Percentiles rank a stretch among this genome's conserved stretches.
These are phyloP conservation scores for Smallanthus sonchifolius DNA, from an alignment of 129 eudicot species.

Conservation along the genomic window DNA sequence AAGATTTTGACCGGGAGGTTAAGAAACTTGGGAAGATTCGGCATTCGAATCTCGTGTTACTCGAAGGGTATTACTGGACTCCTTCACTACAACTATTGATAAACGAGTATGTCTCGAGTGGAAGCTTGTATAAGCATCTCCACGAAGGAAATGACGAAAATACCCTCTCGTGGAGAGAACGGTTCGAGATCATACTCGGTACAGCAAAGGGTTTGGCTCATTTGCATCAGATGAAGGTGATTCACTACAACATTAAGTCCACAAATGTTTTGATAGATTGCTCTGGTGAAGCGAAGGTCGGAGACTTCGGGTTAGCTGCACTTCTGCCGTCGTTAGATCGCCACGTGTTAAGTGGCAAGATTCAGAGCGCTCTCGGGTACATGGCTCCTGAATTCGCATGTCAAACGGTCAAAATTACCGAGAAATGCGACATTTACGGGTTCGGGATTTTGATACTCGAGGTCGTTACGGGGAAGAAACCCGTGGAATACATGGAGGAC, in stretches of 20 bases:
- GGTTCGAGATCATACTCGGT: slow-evolving; percentile 68
- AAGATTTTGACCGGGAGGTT: slow-evolving; percentile 75
- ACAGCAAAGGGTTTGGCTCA: slow-evolving; percentile 83
- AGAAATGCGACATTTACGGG: slow-evolving; percentile 89
- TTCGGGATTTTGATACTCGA: slow-evolving; percentile 79
- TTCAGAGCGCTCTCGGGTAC: slow-evolving; percentile 95
- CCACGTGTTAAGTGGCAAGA: slow-evolving; percentile 73
- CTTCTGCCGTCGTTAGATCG: slow-evolving; percentile 73
- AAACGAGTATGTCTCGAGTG: slow-evolving; percentile 58
- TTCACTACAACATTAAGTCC: slow-evolving; percentile 86
- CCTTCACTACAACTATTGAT: slow-evolving; percentile 79
- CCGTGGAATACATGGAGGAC: slow-evolving; percentile 96
- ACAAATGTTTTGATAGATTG: slow-evolving; percentile 56
- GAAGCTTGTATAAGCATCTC: slow-evolving; percentile 76
- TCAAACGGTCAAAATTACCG: slow-evolving; percentile 84
- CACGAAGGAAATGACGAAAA: slow-evolving; percentile 46
- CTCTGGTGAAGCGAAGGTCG: slow-evolving; percentile 71
- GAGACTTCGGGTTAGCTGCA: slow-evolving; percentile 80
- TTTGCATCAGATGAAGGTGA: slow-evolving; percentile 57
- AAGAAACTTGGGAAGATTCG: slow-evolving; percentile 62
- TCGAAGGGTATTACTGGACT: slow-evolving; percentile 92
- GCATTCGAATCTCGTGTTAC: slow-evolving; percentile 63
- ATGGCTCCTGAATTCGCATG: slow-evolving; percentile 97
- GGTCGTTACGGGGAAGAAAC: slow-evolving; percentile 81
- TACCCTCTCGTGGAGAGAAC: slow-evolving; percentile 71